These are phyloP conservation scores for Melocanna baccifera DNA, from an alignment of 176 grass and related monocot genomes.

Conservation along the genomic window DNA sequence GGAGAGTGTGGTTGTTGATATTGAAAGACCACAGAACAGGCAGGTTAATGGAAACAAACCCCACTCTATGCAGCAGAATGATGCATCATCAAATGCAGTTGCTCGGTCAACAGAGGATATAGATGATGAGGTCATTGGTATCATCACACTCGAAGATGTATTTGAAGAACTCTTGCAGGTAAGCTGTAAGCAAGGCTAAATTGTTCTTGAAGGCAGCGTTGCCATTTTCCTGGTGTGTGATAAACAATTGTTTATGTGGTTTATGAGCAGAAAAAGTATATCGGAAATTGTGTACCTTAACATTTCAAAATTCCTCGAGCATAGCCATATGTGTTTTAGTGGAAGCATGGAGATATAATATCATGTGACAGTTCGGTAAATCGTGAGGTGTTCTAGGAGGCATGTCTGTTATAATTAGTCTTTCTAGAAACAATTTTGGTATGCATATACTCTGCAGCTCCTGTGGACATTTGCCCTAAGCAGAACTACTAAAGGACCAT, in stretches of 20 bases:
- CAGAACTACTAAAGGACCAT: background rate
- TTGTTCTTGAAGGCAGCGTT: conserved; percentile 4
- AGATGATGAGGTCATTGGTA: conserved; percentile 99
- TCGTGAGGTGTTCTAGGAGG: background rate
- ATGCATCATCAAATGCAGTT: conserved; percentile 31
- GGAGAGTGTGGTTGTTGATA: conserved; percentile 64
- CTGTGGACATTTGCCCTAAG: background rate
- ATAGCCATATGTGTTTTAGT: background rate
- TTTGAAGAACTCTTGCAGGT: conserved; percentile 99
- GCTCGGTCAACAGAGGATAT: conserved; percentile 74
- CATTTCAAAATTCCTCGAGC: background rate
- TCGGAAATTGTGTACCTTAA: background rate
- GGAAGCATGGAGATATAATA: background rate
- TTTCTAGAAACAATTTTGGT: background rate
- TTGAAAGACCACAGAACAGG: conserved; percentile 57
- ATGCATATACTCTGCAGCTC: background rate
- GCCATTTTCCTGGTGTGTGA: background rate
- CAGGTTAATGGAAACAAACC: conserved; percentile 55
- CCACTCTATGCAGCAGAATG: conserved; percentile 26
- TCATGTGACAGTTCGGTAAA: background rate
- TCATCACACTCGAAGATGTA: conserved; percentile 98
- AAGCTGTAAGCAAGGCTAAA: conserved; percentile 20
- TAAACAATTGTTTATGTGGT: background rate
- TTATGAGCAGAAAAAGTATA: background rate
- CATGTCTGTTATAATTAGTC: background rate